Conservation (phyloP, 306 rosid species). For the Vicia faba region DNA sequence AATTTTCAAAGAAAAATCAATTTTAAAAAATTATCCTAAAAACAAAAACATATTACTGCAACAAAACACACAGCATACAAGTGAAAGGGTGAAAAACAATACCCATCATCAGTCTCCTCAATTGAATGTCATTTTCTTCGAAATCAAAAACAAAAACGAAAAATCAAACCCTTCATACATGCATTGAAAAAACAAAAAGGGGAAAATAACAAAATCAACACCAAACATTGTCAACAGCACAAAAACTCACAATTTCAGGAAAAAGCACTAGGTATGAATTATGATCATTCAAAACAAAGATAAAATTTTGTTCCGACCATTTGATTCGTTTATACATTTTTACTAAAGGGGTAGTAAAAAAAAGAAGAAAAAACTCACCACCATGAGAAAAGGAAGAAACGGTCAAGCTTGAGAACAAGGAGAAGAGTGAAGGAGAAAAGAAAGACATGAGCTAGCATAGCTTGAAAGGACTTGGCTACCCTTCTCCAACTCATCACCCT, state of each 20-base stretch:
- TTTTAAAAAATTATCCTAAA: not conserved
- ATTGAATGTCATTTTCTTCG: conserved; percentile 20
- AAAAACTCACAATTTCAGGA: not conserved
- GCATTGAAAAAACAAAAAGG: conserved; percentile 33
- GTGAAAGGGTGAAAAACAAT: not conserved
- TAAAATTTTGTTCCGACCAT: conserved; percentile 16
- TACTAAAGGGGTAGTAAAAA: conserved; percentile 30
- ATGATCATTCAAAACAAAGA: not conserved
- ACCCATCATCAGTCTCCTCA: not conserved
- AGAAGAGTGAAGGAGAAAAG: conserved; percentile 72
- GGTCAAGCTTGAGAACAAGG: conserved; percentile 73
- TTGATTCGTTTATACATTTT: not conserved
- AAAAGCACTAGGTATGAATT: not conserved
- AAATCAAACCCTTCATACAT: conserved; percentile 16
- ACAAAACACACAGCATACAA: conserved; percentile 23
- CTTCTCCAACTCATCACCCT: conserved; percentile 85
- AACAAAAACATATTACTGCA: not conserved
- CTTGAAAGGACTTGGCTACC: conserved; percentile 65
- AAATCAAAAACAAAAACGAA: not conserved
- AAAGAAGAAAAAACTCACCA: conserved; percentile 52
- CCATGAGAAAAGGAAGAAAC: conserved; percentile 55
- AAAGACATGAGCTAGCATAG: conserved; percentile 63
- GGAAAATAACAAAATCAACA: conserved; percentile 14
- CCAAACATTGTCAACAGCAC: conserved; percentile 27
- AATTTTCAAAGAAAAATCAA: not conserved